Evolutionary conservation across 1,284 basidiomycete species (phyloP).

Genomic region (Tilletia walkeri): DNA sequence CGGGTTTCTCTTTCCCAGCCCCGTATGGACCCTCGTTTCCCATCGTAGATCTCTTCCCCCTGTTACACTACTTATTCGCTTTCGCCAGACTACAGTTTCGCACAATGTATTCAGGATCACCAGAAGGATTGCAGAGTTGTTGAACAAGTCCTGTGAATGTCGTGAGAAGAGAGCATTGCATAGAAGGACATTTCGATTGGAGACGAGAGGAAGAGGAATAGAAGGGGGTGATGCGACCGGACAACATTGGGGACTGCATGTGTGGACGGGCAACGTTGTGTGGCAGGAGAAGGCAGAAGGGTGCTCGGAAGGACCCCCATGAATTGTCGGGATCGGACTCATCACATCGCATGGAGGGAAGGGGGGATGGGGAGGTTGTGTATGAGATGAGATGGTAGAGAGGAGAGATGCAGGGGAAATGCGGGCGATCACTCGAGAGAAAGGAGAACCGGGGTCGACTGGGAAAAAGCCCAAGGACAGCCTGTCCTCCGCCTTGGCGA

Average conservation of each 20-base stretch:
- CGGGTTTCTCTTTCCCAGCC: too few relatives aligned
- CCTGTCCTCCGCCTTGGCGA: conserved; percentile 5
- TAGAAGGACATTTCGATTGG: neutral
- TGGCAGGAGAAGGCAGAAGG: too few relatives aligned
- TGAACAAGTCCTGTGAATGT: too few relatives aligned
- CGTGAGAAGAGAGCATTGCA: neutral
- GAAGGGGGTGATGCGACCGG: neutral
- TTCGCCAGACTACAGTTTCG: too few relatives aligned
- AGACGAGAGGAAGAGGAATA: neutral
- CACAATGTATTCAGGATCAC: too few relatives aligned
- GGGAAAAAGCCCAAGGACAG: conserved; percentile 14
- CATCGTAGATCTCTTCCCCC: neutral
- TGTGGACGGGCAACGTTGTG: neutral
- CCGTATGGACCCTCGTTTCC: too few relatives aligned
- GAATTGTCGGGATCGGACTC: neutral
- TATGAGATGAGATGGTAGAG: too few relatives aligned
- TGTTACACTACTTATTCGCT: too few relatives aligned
- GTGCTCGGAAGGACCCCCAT: too few relatives aligned
- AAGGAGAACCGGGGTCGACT: neutral
- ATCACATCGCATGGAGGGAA: neutral
- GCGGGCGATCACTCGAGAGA: conserved; percentile 16
- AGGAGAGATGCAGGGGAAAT: conserved; percentile 1
- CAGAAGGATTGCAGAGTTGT: too few relatives aligned
- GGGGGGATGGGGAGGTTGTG: neutral
- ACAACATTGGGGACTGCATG: neutral